A percentile compares a stretch with the other conserved stretches of the same genome.
phyloP scores from a whole-genome alignment of 768 basidiomycete species.

The Termitomyces sp. region DNA sequence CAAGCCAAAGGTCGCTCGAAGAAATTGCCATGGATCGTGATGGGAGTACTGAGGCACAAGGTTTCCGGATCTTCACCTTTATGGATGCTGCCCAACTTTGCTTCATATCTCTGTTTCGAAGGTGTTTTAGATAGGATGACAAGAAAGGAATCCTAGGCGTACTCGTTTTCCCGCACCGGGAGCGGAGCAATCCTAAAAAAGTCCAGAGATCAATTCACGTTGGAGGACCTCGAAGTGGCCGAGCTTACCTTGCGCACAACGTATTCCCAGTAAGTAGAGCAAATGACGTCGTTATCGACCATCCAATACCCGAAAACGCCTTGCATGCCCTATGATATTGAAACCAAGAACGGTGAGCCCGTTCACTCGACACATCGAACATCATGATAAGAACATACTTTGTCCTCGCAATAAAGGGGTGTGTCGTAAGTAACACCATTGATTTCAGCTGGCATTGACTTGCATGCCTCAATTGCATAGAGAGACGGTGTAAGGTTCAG shows the following conservation, averaged over 20 bases:
- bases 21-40: neutral
- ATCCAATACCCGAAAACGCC: neutral
- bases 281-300: neutral
- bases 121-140: neutral
- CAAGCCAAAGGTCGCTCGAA: neutral
- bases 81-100: neutral
- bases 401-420: conserved; percentile 11
- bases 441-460: conserved; percentile 7
- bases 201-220: neutral
- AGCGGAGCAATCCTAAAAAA: neutral
- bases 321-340: neutral
- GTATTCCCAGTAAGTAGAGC: neutral
- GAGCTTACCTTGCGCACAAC: neutral
- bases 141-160: neutral
- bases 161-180: neutral
- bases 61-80: neutral
- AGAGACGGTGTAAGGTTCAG: conserved; percentile 7
- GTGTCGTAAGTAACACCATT: conserved; percentile 6
- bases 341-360: neutral
- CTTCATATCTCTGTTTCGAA: neutral
- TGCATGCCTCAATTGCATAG: conserved; percentile 12
- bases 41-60: conserved; percentile 1
- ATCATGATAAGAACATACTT: neutral
- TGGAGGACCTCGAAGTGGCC: no score
- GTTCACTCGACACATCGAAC: neutral